Evolutionary conservation across 202 grass and related monocot species (phyloP), one percentile per base, ranked within the genome.

Genomic region (Carex arenaria): DNA sequence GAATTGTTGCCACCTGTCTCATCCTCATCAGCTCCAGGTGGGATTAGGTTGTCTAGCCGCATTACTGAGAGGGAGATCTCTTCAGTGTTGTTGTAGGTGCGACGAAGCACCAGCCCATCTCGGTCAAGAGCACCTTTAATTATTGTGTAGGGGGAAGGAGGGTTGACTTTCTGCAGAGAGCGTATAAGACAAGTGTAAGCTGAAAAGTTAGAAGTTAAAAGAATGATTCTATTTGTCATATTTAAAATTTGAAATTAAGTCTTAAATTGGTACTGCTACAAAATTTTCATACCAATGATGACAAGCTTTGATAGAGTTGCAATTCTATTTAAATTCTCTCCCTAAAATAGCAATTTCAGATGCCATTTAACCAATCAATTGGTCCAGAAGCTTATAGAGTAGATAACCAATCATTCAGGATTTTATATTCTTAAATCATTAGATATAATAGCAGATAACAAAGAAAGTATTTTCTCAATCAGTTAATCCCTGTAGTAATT

Each of bases 1-100:
- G 64, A 45, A 45, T 83, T 83, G 7, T 56, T 82, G 28, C 20
- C 87, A 12, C 63, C 84, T 52, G 66, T 72, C 1, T 20, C 74
- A 6, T 74, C 87, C 61, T 89, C 89, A 18, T 89, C 88, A 26
- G 81, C 89, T 11, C 85, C 96, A 6, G 88, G 23, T 8, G 96
- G 91, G 84, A 95, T 86, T 81, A 99, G 85, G 69, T 86, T 92
- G 31, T 88, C 72, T 59, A 99, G 93, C 62, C 93, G 90, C 83
- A 88, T 92, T 80, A 99, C 96, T 60, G 93, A 95, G 62, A 99
- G 87, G 66, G 85, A 90, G 83, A 99, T 94, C 83, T 95, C 89
- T 82, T 99, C 96, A 36, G 49, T 83, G 15, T 93, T 85, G 32
- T 90, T 92, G 81, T 90, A 99, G 34, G 71, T 64, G 55, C 87